phyloP scores from a whole-genome alignment of 2,329 filamentous ascomycete genomes.

The Fusarium zealandicum region DNA sequence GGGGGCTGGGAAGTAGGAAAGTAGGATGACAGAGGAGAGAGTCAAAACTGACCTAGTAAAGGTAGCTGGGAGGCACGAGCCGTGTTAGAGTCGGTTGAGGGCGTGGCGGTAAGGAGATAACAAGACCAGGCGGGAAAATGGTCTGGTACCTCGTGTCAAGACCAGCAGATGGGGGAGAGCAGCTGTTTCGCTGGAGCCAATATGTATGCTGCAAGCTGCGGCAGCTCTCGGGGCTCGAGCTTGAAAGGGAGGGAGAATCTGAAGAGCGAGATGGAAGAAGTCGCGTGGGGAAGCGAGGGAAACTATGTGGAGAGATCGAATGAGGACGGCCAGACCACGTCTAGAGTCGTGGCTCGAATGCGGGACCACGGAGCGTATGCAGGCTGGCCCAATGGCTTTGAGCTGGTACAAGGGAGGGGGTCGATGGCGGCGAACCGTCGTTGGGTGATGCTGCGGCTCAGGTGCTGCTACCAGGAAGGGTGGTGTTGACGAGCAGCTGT shows the following conservation, averaged over 20 bases:
- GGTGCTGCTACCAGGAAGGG: slow-evolving; percentile 36
- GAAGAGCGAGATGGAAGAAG: slow-evolving; percentile 44
- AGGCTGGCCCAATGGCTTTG: slow-evolving; percentile 47
- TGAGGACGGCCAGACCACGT: slow-evolving; percentile 44
- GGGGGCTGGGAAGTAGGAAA: slow-evolving; percentile 29
- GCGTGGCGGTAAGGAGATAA: slow-evolving; percentile 43
- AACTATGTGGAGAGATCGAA: slow-evolving; percentile 46
- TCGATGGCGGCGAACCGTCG: slow-evolving; percentile 40
- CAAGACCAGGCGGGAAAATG: slow-evolving; percentile 39
- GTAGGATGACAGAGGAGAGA: slow-evolving; percentile 27
- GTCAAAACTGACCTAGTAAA: slow-evolving; percentile 41
- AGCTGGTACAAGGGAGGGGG: slow-evolving; percentile 43
- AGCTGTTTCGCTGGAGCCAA: slow-evolving; percentile 44
- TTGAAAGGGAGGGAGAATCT: slow-evolving; percentile 43
- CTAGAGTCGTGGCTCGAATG: slow-evolving; percentile 52
- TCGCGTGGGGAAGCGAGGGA: slow-evolving; percentile 47
- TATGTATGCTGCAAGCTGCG: slow-evolving; percentile 47
- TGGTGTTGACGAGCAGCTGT: slow-evolving; percentile 41
- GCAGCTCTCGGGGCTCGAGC: slow-evolving; percentile 42
- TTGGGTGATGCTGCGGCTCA: slow-evolving; percentile 42
- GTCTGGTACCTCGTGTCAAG: slow-evolving; percentile 39
- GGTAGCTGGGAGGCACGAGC: slow-evolving; percentile 33
- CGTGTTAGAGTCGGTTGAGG: slow-evolving; percentile 32
- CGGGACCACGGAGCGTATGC: slow-evolving; percentile 48
- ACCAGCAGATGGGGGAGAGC: slow-evolving; percentile 36